phyloP scores from a whole-genome alignment of 768 basidiomycete species.

The Phlebiopsis gigantea region DNA sequence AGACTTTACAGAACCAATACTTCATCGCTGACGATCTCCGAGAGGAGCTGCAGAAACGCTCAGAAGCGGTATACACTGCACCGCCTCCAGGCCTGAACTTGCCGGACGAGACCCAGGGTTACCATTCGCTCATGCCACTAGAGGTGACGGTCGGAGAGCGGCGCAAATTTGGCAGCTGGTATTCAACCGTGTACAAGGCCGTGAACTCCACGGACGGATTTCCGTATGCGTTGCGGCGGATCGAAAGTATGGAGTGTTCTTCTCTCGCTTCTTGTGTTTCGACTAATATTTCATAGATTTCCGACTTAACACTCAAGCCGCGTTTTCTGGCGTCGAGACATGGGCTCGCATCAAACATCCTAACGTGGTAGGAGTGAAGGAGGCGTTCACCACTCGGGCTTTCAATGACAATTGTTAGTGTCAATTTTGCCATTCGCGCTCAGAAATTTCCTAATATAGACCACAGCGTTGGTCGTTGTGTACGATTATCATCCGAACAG shows the following conservation, averaged over 20 bases:
- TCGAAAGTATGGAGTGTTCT: conserved; percentile 65
- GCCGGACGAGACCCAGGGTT: conserved; percentile 86
- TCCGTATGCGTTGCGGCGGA: conserved; percentile 71
- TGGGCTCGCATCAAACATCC: conserved; percentile 88
- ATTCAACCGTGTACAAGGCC: conserved; percentile 81
- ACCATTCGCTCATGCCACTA: conserved; percentile 81
- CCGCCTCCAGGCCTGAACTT: conserved; percentile 46
- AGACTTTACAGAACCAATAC: conserved; percentile 52
- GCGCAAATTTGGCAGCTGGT: conserved; percentile 78
- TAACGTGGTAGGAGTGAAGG: conserved; percentile 72
- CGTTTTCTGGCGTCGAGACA: conserved; percentile 76
- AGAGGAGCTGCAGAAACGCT: conserved; percentile 48
- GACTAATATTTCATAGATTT: conserved; percentile 49
- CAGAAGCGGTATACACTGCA: conserved; percentile 36
- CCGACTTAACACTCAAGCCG: conserved; percentile 73
- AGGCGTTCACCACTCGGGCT: conserved; percentile 92
- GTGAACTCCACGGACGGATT: conserved; percentile 70
- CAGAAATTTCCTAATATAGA: too few relatives aligned
- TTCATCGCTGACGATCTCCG: conserved; percentile 83
- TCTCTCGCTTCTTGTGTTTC: not conserved
- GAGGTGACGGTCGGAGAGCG: conserved; percentile 56
- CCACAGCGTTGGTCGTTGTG: conserved; percentile 79
- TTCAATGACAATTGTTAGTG: conserved; percentile 91
- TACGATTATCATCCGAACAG: conserved; percentile 87
- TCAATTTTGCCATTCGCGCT: not conserved